Conservation (phyloP, 768 basidiomycete genomes). For the Panaeolus papilionaceus region DNA sequence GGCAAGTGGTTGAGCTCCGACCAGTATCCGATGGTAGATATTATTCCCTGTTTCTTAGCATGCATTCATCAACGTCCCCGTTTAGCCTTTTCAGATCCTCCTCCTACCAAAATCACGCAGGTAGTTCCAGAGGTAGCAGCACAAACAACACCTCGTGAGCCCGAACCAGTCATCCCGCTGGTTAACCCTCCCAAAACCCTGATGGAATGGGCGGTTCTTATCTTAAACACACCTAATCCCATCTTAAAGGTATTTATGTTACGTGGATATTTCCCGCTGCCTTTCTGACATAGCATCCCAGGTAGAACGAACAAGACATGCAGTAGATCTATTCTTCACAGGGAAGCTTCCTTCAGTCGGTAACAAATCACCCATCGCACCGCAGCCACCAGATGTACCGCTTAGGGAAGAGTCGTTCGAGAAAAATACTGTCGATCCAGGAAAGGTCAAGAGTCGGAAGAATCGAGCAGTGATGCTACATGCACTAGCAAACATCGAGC, state of each 20-base stretch:
- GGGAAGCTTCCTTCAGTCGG: constrained; percentile 74
- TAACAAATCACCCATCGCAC: constrained; percentile 54
- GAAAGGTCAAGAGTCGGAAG: constrained; percentile 63
- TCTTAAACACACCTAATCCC: constrained; percentile 78
- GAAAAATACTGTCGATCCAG: constrained; percentile 62
- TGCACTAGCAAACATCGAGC: constrained; percentile 85
- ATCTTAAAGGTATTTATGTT: constrained; percentile 54
- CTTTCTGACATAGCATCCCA: constrained; percentile 27
- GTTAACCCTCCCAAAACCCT: constrained; percentile 64
- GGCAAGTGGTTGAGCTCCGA: constrained; percentile 70
- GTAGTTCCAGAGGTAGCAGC: constrained; percentile 14
- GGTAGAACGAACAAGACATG: constrained; percentile 74
- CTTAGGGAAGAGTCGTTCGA: constrained; percentile 60
- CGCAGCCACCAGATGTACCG: constrained; percentile 66
- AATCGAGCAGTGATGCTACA: constrained; percentile 79
- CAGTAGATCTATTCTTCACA: constrained; percentile 71
- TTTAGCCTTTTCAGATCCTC: constrained; percentile 73
- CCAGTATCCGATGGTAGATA: constrained; percentile 74
- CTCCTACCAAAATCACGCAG: constrained; percentile 37
- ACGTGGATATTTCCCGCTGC: not conserved
- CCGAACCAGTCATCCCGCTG: constrained; percentile 57
- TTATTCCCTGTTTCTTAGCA: constrained; percentile 1
- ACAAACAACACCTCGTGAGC: constrained; percentile 24
- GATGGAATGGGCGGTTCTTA: constrained; percentile 80
- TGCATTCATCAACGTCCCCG: not conserved